A percentile compares a stretch with the other conserved stretches of the same genome.
Evolutionary conservation across 2,329 filamentous ascomycete genomes (phyloP).

Genomic region (Claviceps monticola): DNA sequence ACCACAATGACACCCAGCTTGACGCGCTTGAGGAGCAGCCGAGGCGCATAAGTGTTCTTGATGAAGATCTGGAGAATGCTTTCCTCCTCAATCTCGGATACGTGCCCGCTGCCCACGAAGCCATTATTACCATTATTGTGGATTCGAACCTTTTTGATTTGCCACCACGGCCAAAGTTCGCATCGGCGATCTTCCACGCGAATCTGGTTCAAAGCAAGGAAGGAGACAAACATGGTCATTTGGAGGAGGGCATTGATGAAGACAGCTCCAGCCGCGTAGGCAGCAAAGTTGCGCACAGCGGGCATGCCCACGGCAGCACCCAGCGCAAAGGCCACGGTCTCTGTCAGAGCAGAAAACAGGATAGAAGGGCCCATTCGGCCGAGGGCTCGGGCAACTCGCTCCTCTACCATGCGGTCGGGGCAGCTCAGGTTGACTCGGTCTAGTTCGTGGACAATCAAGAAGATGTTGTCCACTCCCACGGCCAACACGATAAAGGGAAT

Average conservation of each 20-base stretch:
- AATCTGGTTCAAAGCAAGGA: constrained; percentile 80
- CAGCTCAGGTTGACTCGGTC: constrained; percentile 88
- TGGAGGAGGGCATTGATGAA: constrained; percentile 95
- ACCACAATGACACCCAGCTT: constrained; percentile 64
- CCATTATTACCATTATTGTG: constrained; percentile 47
- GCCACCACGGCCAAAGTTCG: constrained; percentile 84
- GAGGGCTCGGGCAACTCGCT: constrained; percentile 74
- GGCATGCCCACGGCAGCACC: constrained; percentile 96
- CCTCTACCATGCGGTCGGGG: constrained; percentile 75
- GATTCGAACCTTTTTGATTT: constrained; percentile 58
- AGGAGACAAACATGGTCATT: constrained; percentile 91
- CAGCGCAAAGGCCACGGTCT: constrained; percentile 85
- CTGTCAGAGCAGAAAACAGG: constrained; percentile 83
- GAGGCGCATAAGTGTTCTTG: constrained; percentile 75
- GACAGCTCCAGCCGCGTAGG: constrained; percentile 90
- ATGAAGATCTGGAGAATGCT: constrained; percentile 76
- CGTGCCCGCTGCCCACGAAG: constrained; percentile 37
- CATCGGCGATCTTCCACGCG: constrained; percentile 79
- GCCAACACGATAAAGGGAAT: constrained; percentile 95
- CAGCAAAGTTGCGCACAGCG: constrained; percentile 90
- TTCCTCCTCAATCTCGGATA: constrained; percentile 70
- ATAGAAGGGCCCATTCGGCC: constrained; percentile 96
- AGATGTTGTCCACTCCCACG: constrained; percentile 97
- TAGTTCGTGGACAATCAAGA: constrained; percentile 95
- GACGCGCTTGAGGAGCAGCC: constrained; percentile 63